Evolutionary conservation across 192 early-diverging fungal genomes (phyloP).

Genomic region (Coemansia sp.): DNA sequence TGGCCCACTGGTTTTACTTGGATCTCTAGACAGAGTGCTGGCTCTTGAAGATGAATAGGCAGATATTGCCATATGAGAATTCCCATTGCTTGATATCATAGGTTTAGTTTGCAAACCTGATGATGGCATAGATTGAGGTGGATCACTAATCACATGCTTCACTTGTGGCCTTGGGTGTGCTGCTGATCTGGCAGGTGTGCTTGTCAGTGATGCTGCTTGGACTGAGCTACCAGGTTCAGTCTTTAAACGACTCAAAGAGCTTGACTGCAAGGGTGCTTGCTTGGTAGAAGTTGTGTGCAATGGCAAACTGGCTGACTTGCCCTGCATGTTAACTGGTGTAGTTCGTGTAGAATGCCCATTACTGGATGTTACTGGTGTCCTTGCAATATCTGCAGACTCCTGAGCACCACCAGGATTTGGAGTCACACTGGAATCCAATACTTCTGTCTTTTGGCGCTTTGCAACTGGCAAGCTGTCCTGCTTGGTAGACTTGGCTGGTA

Average conservation of each 20-base stretch:
- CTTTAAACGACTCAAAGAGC: background rate
- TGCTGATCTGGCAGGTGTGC: background rate
- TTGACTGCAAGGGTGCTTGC: background rate
- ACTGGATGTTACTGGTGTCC: background rate
- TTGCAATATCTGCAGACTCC: background rate
- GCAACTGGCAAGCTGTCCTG: background rate
- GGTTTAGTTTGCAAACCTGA: background rate
- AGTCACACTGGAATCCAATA: background rate
- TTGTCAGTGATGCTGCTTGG: too few species aligned
- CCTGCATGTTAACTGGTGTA: too few species aligned
- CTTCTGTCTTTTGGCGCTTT: conserved; percentile 3
- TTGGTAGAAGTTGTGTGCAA: background rate
- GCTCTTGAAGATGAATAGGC: background rate
- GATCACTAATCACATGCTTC: too few species aligned
- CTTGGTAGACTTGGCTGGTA: background rate
- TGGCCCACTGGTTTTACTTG: background rate
- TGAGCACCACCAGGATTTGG: background rate
- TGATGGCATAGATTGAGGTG: background rate
- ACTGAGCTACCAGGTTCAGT: too few species aligned
- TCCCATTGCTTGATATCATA: background rate
- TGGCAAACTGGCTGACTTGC: too few species aligned
- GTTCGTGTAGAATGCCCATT: background rate
- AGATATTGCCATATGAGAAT: background rate
- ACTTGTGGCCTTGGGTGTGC: too few species aligned
- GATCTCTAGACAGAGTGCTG: background rate